Conservation (phyloP, 2,329 filamentous ascomycete species). For the Pezicula neosporulosa region DNA sequence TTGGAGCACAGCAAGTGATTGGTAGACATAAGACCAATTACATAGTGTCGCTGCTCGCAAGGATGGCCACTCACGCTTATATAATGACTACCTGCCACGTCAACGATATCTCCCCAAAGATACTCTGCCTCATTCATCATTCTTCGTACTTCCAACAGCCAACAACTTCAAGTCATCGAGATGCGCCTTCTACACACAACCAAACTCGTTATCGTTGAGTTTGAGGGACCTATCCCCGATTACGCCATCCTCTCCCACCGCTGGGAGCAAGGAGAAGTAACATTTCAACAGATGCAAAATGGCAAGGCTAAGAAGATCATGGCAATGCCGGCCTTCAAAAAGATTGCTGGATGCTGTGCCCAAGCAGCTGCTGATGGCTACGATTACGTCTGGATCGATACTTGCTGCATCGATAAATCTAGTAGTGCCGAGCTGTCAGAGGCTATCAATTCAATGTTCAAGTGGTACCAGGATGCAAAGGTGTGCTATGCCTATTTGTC, state of each 20-base stretch:
- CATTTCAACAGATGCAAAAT: slow-evolving; percentile 24
- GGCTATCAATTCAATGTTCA: slow-evolving; percentile 7
- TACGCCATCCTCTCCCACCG: slow-evolving; percentile 39
- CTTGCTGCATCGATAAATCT: slow-evolving; percentile 17
- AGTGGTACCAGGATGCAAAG: slow-evolving; percentile 8
- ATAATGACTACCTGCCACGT: no score
- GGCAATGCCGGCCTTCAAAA: background rate
- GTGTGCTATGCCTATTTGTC: slow-evolving; percentile 14
- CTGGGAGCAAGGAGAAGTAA: slow-evolving; percentile 31
- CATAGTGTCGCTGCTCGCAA: no score
- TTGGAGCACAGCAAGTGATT: no score
- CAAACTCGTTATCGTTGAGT: background rate
- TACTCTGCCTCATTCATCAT: no score
- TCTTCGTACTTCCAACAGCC: no score
- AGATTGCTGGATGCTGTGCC: slow-evolving; percentile 8
- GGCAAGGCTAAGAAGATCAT: background rate
- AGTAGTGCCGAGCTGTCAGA: slow-evolving; percentile 13
- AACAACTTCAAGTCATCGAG: no score
- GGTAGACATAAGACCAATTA: no score
- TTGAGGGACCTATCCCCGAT: slow-evolving; percentile 13
- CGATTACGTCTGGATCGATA: slow-evolving; percentile 10
- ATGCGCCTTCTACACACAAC: background rate
- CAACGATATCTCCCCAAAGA: no score
- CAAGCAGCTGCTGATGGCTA: slow-evolving; percentile 8
- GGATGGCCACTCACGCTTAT: no score